phyloP scores from a whole-genome alignment of 2,329 filamentous ascomycete species.

The Atkinsonella texensis region DNA sequence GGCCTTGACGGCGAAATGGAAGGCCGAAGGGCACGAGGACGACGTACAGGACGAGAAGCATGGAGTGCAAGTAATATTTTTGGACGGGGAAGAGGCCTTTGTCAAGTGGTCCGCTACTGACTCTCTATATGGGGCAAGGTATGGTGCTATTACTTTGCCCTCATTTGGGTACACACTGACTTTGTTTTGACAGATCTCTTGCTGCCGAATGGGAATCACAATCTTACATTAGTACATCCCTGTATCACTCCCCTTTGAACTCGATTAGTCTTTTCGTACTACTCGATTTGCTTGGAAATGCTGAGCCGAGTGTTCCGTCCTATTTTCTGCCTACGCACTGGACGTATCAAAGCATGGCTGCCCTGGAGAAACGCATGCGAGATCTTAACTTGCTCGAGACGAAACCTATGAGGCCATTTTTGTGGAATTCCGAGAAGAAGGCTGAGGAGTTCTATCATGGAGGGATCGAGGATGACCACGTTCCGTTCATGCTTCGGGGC shows the following conservation, averaged over 20 bases:
- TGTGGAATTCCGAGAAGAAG: slow-evolving; percentile 50
- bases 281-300: slow-evolving; percentile 73
- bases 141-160: slow-evolving; percentile 12
- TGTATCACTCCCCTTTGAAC: slow-evolving; percentile 60
- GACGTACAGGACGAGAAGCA: slow-evolving; percentile 57
- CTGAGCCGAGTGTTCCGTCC: slow-evolving; percentile 60
- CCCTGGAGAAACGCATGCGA: slow-evolving; percentile 63
- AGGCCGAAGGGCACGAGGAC: slow-evolving; percentile 51
- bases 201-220: slow-evolving; percentile 70
- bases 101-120: slow-evolving; percentile 66
- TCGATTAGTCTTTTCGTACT: slow-evolving; percentile 83
- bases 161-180: background rate
- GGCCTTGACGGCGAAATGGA: slow-evolving; percentile 74
- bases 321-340: slow-evolving; percentile 89
- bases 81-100: slow-evolving; percentile 95
- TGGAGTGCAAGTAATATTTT: slow-evolving; percentile 77
- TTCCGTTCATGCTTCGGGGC: slow-evolving; percentile 78
- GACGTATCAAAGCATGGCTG: slow-evolving; percentile 72
- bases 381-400: slow-evolving; percentile 54
- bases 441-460: slow-evolving; percentile 31
- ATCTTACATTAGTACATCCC: slow-evolving; percentile 58
- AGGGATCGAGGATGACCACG: slow-evolving; percentile 72
- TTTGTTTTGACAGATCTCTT: slow-evolving; percentile 40
- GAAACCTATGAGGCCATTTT: slow-evolving; percentile 38
- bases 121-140: slow-evolving; percentile 80